A percentile compares a stretch with the other conserved stretches of the same genome.
Evolutionary conservation across 257 asterid genomes (phyloP).

Genomic region (Penstemon newberryi): DNA sequence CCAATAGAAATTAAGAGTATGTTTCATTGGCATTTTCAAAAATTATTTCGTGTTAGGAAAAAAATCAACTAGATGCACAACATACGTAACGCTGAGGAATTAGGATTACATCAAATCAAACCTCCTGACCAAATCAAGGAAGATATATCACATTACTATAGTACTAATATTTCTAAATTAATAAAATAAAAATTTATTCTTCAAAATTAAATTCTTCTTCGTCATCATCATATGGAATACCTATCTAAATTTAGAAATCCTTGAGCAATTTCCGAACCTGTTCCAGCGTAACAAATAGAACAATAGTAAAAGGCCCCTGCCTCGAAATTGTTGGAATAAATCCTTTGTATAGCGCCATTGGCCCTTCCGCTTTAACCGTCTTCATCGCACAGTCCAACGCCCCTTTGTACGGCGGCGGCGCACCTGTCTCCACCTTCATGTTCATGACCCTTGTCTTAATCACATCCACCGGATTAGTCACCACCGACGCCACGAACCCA

Average conservation of each 20-base stretch:
- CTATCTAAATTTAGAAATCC: conserved; percentile 33
- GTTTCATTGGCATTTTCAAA: no score
- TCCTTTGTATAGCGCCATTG: conserved; percentile 57
- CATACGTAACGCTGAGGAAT: no score
- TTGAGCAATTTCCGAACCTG: conserved; percentile 60
- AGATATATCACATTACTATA: no score
- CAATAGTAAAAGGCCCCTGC: conserved; percentile 57
- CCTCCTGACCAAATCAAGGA: no score
- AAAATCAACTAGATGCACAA: no score
- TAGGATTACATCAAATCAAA: no score
- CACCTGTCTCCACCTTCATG: conserved; percentile 58
- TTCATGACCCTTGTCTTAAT: conserved; percentile 75
- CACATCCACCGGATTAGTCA: conserved; percentile 66
- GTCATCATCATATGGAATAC: not conserved
- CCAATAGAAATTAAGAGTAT: no score
- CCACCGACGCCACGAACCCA: conserved; percentile 71
- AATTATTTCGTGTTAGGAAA: no score
- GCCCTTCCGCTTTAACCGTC: conserved; percentile 57
- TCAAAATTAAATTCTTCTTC: not conserved
- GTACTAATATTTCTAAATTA: no score
- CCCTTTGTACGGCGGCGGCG: conserved; percentile 50
- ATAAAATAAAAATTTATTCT: no score
- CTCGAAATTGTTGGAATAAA: conserved; percentile 55
- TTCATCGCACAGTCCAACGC: conserved; percentile 63
- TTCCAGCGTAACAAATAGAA: conserved; percentile 51